These are phyloP conservation scores for Cercospora berteroae DNA, from an alignment of 2,329 filamentous ascomycete species.

Conservation along the genomic window DNA sequence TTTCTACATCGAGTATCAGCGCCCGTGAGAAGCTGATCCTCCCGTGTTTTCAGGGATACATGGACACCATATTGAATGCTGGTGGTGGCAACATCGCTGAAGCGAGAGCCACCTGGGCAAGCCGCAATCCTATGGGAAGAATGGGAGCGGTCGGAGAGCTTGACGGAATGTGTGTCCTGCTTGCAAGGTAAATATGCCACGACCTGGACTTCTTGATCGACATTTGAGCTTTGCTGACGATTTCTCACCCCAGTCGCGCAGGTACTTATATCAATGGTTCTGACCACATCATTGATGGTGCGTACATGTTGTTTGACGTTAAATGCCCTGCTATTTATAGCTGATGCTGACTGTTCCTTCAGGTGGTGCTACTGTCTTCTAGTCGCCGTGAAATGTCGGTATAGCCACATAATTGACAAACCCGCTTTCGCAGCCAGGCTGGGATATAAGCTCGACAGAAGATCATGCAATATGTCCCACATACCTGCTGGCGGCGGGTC, in stretches of 20 bases:
- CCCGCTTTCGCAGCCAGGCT: neutral
- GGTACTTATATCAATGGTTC: constrained; percentile 41
- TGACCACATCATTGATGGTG: constrained; percentile 40
- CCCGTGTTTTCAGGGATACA: constrained; percentile 66
- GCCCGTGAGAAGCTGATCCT: constrained; percentile 52
- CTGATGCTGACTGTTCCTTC: neutral
- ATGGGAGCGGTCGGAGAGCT: constrained; percentile 42
- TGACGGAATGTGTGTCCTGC: constrained; percentile 40
- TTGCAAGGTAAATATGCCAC: constrained; percentile 15
- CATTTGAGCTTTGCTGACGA: neutral
- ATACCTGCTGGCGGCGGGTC: neutral
- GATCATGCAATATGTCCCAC: neutral
- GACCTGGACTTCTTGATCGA: neutral
- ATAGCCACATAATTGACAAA: neutral
- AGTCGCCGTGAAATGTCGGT: neutral
- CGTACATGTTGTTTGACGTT: neutral
- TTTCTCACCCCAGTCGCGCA: constrained; percentile 30
- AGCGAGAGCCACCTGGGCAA: constrained; percentile 37
- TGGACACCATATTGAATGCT: constrained; percentile 70
- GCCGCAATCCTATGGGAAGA: constrained; percentile 41
- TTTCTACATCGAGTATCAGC: neutral
- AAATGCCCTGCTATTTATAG: neutral
- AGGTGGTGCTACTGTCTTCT: constrained; percentile 35
- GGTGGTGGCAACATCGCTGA: constrained; percentile 38
- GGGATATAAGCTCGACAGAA: neutral